A percentile compares a stretch with the other conserved stretches of the same genome.
Evolutionary conservation across 768 basidiomycete genomes (phyloP).

Genomic region (Agaricus bisporus): DNA sequence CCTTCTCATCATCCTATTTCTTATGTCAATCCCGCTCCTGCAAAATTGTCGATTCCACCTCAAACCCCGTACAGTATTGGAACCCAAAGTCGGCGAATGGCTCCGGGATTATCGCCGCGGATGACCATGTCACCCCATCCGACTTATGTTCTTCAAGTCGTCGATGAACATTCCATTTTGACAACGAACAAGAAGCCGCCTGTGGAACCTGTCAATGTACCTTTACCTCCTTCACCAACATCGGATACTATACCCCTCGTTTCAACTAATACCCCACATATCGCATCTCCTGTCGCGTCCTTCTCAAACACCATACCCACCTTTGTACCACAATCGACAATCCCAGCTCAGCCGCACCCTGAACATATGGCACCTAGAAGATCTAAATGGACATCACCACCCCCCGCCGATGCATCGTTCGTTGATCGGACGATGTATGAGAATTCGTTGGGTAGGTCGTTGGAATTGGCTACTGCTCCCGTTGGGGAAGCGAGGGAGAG

Average conservation of each 20-base stretch:
- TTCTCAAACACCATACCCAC: background rate
- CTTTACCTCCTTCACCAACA: background rate
- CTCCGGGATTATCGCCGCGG: background rate
- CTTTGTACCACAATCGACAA: background rate
- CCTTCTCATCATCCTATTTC: constrained; percentile 29
- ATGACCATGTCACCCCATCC: background rate
- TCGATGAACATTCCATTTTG: too few relatives aligned
- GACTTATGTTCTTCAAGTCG: background rate
- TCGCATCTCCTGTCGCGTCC: too few relatives aligned
- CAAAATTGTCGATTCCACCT: background rate
- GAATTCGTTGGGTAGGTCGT: constrained; percentile 54
- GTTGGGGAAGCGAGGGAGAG: constrained; percentile 33
- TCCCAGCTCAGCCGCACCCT: constrained; percentile 30
- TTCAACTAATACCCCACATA: too few relatives aligned
- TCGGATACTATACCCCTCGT: too few relatives aligned
- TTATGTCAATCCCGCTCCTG: constrained; percentile 12
- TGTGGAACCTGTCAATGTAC: background rate
- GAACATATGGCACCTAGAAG: constrained; percentile 81
- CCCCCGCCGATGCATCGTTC: constrained; percentile 68
- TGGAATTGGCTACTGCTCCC: constrained; percentile 60
- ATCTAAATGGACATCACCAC: constrained; percentile 80
- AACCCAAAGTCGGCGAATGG: background rate
- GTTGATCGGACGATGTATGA: constrained; percentile 65
- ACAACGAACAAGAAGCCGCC: background rate
- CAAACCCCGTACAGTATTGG: background rate